These are phyloP conservation scores for Firmiana major DNA, from an alignment of 345 rosid species.

Conservation along the genomic window DNA sequence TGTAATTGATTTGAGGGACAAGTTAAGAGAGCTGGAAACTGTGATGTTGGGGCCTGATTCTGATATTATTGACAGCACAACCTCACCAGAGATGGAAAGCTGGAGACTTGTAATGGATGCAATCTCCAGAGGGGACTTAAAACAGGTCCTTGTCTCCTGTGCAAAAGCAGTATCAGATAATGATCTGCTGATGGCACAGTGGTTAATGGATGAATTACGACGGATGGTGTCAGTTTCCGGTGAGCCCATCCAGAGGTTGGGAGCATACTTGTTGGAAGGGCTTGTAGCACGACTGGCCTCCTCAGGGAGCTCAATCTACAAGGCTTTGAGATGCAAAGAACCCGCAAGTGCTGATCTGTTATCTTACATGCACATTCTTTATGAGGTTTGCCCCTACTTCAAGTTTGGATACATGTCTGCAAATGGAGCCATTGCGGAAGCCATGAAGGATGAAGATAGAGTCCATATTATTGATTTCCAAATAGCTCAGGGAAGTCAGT, in stretches of 20 bases:
- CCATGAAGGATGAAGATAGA: conserved; percentile 77
- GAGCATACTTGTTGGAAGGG: conserved; percentile 93
- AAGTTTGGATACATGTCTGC: conserved; percentile 96
- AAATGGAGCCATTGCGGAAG: conserved; percentile 94
- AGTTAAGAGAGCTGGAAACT: conserved; percentile 74
- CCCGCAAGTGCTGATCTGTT: conserved; percentile 68
- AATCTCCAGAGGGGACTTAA: conserved; percentile 53
- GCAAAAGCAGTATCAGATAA: conserved; percentile 81
- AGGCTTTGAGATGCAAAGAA: conserved; percentile 61
- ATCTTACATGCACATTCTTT: conserved; percentile 70
- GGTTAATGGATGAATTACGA: conserved; percentile 64
- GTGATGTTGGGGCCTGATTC: conserved; percentile 88
- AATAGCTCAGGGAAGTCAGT: conserved; percentile 85
- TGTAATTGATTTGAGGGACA: conserved; percentile 51
- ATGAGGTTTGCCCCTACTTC: conserved; percentile 90
- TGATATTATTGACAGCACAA: conserved; percentile 32
- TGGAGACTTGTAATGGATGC: conserved; percentile 56
- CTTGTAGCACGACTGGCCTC: conserved; percentile 79
- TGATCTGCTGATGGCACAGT: conserved; percentile 56
- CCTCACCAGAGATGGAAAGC: conserved; percentile 31
- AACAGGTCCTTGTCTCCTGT: conserved; percentile 57
- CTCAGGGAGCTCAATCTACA: conserved; percentile 78
- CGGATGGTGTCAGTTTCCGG: conserved; percentile 88
- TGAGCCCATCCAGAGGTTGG: conserved; percentile 92
- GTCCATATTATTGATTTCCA: conserved; percentile 92